Percentiles rank a stretch among this genome's conserved stretches.
These are phyloP conservation scores for Brassica balearica DNA, from an alignment of 441 rosid species.

Conservation along the genomic window DNA sequence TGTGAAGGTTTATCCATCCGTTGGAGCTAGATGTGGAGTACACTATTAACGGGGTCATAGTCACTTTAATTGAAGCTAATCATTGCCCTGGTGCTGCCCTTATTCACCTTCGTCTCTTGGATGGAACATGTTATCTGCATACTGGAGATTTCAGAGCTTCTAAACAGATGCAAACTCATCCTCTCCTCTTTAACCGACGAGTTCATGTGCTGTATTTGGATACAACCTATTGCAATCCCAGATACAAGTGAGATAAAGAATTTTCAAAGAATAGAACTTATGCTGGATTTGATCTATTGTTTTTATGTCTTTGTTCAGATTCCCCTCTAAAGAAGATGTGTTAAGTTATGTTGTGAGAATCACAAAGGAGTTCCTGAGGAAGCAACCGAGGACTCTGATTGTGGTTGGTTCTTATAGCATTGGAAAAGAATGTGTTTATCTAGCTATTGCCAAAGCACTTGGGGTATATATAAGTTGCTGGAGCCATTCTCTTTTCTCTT, in stretches of 20 bases:
- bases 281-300: neutral
- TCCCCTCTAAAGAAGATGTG: constrained; percentile 80
- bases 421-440: constrained; percentile 84
- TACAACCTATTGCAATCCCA: constrained; percentile 86
- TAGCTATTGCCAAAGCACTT: constrained; percentile 75
- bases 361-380: constrained; percentile 60
- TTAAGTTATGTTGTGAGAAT: constrained; percentile 62
- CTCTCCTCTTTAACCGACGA: constrained; percentile 57
- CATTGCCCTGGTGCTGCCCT: constrained; percentile 90
- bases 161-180: constrained; percentile 64
- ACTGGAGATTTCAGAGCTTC: constrained; percentile 92
- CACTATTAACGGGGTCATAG: constrained; percentile 61
- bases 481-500: constrained; percentile 1
- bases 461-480: constrained; percentile 55
- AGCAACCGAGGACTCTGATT: constrained; percentile 73
- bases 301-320: constrained; percentile 50
- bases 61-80: constrained; percentile 77
- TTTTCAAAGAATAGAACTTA: neutral
- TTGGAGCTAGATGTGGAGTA: constrained; percentile 62
- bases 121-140: constrained; percentile 71
- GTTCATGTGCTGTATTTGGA: constrained; percentile 74
- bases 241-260: constrained; percentile 58
- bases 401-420: constrained; percentile 85
- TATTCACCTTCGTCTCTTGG: constrained; percentile 61
- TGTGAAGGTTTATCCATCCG: constrained; percentile 58